Percentiles rank a stretch among this genome's conserved stretches.
These are phyloP conservation scores for Sungouiella blattae DNA, from an alignment of 805 yeast species.

Conservation along the genomic window DNA sequence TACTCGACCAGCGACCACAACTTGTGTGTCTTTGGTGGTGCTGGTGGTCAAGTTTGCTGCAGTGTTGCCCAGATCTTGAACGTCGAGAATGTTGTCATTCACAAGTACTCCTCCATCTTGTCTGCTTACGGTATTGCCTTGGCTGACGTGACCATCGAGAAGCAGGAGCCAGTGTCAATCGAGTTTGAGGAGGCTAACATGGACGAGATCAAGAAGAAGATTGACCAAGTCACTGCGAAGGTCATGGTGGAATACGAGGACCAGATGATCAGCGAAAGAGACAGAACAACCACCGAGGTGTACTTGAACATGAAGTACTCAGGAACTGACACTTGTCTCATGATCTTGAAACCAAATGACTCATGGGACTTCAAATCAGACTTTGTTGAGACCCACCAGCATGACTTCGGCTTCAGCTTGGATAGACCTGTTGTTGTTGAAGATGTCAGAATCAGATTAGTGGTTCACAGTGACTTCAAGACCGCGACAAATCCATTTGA, in stretches of 20 bases:
- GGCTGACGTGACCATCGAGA: constrained; percentile 48
- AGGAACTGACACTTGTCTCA: constrained; percentile 86
- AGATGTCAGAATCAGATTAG: constrained; percentile 31
- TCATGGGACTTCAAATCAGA: constrained; percentile 24
- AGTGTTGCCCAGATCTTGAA: constrained; percentile 72
- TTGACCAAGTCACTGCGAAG: constrained; percentile 40
- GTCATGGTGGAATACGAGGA: constrained; percentile 36
- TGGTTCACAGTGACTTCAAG: constrained; percentile 7
- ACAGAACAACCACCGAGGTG: constrained; percentile 52
- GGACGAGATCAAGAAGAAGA: constrained; percentile 41
- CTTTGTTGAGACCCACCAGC: constrained; percentile 28
- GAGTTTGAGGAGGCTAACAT: constrained; percentile 18
- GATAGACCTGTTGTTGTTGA: constrained; percentile 35
- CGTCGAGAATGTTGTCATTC: constrained; percentile 65
- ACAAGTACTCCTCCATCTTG: constrained; percentile 76
- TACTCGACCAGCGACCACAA: constrained; percentile 61
- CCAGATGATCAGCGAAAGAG: constrained; percentile 48
- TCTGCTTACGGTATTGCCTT: constrained; percentile 87
- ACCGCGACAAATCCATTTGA: background rate
- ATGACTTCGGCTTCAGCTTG: constrained; percentile 36
- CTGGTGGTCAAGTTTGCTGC: constrained; percentile 89
- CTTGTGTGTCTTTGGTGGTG: constrained; percentile 86
- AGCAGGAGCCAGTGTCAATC: constrained; percentile 34
- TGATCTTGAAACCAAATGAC: constrained; percentile 53
- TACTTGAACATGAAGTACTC: constrained; percentile 75